Evolutionary conservation across 164 flowering plant species (phyloP).

Genomic region (Nelumbo lutea): DNA sequence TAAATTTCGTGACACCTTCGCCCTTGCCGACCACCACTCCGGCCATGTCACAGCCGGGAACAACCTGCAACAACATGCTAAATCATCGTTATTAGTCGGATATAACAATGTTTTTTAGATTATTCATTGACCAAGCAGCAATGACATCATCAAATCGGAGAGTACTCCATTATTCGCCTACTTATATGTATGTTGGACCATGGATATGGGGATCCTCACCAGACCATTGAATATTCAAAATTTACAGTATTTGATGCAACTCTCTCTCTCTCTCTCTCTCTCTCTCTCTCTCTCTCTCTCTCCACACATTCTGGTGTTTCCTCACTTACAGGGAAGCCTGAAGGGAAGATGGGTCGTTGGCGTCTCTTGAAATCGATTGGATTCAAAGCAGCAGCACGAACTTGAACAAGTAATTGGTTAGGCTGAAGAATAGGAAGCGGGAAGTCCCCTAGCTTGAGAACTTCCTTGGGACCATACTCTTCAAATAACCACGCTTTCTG

Average conservation of each 20-base stretch:
- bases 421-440: conserved; percentile 26
- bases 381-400: conserved; percentile 38
- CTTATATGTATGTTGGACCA: too few species aligned
- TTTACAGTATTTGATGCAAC: neutral
- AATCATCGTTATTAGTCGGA: neutral
- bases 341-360: conserved; percentile 25
- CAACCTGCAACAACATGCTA: conserved; percentile 20
- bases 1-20: conserved; percentile 18
- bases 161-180: neutral
- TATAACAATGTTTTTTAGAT: too few species aligned
- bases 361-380: conserved; percentile 44
- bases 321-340: conserved; percentile 33
- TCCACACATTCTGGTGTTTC: neutral
- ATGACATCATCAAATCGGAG: neutral
- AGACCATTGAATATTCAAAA: neutral
- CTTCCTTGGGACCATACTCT: conserved; percentile 39
- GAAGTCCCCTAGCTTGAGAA: conserved; percentile 32
- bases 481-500: conserved; percentile 42
- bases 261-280: neutral
- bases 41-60: conserved; percentile 47
- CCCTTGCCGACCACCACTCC: conserved; percentile 35
- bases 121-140: too few species aligned
- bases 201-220: too few species aligned
- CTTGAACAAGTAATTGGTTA: conserved; percentile 37
- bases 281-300: neutral